phyloP scores from a whole-genome alignment of 306 rosid species.

The Glycine latifolia region DNA sequence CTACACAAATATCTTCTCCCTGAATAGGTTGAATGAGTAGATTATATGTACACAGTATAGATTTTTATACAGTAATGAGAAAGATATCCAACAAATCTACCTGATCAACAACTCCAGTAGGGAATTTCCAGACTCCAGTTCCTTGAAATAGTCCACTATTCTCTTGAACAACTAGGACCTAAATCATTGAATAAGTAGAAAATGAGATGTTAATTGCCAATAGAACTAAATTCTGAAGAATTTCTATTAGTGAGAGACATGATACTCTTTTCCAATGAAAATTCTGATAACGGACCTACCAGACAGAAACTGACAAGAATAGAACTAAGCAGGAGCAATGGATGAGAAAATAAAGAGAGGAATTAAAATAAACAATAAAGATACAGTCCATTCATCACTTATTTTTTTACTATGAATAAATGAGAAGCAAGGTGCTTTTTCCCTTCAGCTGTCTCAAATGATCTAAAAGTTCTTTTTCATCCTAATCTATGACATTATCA shows the following conservation, averaged over 20 bases:
- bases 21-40: slow-evolving; percentile 41
- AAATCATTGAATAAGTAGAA: slow-evolving; percentile 9
- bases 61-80: slow-evolving; percentile 1
- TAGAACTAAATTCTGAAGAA: slow-evolving; percentile 20
- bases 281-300: slow-evolving; percentile 2
- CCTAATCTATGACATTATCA: neutral
- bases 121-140: slow-evolving; percentile 75
- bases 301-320: slow-evolving; percentile 20
- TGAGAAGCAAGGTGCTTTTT: slow-evolving; percentile 23
- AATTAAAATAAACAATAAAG: slow-evolving; percentile 23
- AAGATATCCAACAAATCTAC: slow-evolving; percentile 46
- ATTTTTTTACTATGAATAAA: slow-evolving; percentile 5
- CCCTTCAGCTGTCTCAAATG: neutral
- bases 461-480: slow-evolving; percentile 14
- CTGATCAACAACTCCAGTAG: slow-evolving; percentile 83
- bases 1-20: slow-evolving; percentile 81
- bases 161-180: slow-evolving; percentile 86
- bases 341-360: slow-evolving; percentile 4
- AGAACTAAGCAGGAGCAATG: neutral
- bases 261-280: slow-evolving; percentile 3
- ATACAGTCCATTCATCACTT: neutral
- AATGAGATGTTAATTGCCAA: neutral
- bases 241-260: neutral
- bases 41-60: neutral
- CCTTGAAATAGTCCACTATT: slow-evolving; percentile 60